These are phyloP conservation scores for Alopecurus myosuroides DNA, from an alignment of 176 grass and related monocot genomes.

Conservation along the genomic window DNA sequence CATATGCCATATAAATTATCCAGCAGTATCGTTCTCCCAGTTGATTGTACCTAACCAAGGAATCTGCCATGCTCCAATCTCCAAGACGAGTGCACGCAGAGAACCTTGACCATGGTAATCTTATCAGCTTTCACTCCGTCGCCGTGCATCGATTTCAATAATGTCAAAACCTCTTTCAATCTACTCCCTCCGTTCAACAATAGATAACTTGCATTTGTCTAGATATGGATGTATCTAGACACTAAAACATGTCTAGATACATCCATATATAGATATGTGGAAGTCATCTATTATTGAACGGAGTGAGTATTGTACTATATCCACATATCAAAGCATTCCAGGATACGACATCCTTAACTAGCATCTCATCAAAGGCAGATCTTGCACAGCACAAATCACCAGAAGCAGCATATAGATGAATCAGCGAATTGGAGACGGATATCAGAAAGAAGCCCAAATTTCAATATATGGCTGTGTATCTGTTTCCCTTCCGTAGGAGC, in stretches of 20 bases:
- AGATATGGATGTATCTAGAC: too few relatives aligned
- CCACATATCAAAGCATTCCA: conserved; percentile 54
- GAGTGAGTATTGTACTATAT: conserved; percentile 28
- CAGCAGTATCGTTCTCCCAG: not conserved
- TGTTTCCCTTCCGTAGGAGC: conserved; percentile 23
- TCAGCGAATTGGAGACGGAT: conserved; percentile 39
- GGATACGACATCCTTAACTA: conserved; percentile 45
- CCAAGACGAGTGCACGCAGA: conserved; percentile 51
- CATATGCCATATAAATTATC: not conserved
- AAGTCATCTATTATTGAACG: too few relatives aligned
- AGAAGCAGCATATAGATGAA: conserved; percentile 38
- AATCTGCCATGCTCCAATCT: conserved; percentile 42
- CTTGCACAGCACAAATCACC: conserved; percentile 33
- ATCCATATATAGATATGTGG: too few relatives aligned
- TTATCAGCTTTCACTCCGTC: conserved; percentile 47
- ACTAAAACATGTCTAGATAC: too few relatives aligned
- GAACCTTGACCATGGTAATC: conserved; percentile 47
- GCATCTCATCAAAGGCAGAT: conserved; percentile 43
- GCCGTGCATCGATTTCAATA: conserved; percentile 32
- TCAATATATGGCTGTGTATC: conserved; percentile 39
- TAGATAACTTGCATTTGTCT: too few relatives aligned
- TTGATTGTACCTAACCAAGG: conserved; percentile 38
- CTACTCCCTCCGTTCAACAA: too few relatives aligned
- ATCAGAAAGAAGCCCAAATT: conserved; percentile 33
- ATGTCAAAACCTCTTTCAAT: conserved; percentile 14